phyloP scores from a whole-genome alignment of 2,329 filamentous ascomycete species.

The Monosporascus sp. region DNA sequence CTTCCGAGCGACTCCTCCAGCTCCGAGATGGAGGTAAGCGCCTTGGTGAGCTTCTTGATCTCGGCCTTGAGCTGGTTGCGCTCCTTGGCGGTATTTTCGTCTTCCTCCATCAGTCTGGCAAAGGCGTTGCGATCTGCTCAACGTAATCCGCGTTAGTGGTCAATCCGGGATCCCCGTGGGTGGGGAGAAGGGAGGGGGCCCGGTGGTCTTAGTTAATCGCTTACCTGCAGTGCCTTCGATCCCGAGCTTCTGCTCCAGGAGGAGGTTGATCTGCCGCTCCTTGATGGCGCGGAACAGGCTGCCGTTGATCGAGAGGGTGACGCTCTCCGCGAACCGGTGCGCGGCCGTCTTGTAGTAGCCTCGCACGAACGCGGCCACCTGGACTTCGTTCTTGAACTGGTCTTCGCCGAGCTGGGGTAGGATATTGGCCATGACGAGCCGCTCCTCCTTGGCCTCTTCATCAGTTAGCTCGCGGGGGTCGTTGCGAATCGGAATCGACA shows the following conservation, averaged over 20 bases:
- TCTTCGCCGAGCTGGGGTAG: constrained; percentile 46
- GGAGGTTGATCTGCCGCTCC: constrained; percentile 6
- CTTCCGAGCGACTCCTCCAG: constrained; percentile 22
- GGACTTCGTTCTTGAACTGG: constrained; percentile 50
- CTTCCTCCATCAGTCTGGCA: constrained; percentile 39
- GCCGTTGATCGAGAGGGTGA: constrained; percentile 18
- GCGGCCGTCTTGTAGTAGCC: constrained; percentile 64
- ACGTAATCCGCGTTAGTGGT: no score
- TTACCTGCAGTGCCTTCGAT: background rate
- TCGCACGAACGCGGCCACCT: constrained; percentile 54
- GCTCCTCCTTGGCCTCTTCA: constrained; percentile 40
- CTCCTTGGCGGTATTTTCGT: constrained; percentile 31
- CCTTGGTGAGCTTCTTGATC: constrained; percentile 35
- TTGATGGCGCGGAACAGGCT: constrained; percentile 9
- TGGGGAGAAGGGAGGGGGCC: no score
- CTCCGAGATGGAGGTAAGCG: constrained; percentile 34
- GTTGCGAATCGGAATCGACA: constrained; percentile 23
- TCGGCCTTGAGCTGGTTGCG: constrained; percentile 35
- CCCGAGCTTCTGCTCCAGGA: constrained; percentile 12
- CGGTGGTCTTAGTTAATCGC: no score
- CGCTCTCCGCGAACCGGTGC: constrained; percentile 53
- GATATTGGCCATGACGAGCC: constrained; percentile 33
- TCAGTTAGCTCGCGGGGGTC: constrained; percentile 31
- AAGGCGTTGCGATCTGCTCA: constrained; percentile 19
- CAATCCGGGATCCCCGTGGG: no score